Evolutionary conservation across 345 rosid genomes (phyloP), one percentile per base, ranked within the genome.

Genomic region (Abelmoschus esculentus): DNA sequence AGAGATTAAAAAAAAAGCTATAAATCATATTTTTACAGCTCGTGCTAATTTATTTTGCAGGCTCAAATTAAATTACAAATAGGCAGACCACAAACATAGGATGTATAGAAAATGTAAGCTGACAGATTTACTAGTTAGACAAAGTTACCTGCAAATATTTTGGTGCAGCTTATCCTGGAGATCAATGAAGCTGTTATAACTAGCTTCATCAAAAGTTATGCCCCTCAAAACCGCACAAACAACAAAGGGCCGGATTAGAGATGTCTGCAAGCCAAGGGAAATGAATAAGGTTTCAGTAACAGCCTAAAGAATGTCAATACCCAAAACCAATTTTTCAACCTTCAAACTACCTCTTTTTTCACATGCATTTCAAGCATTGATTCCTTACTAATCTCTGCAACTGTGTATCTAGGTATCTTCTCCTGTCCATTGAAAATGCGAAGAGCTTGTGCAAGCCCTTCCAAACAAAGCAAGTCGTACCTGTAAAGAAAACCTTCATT

Each of bases 101-200:
- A 40, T 47, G 6, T 28, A 46, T 13, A 13, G 38, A 46, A 44
- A 47, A 47, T 15, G 11, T 34, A 15, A 40, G 44, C 44, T 28
- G 11, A 14, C 17, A 52, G 3, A 64, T 73, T 18, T 32, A 47
- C 55, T 52, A 69, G 61, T 47, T 66, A 61, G 38, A 31, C 34
- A 31, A 72, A 44, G 73, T 62, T 87, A 90, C 99, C 98, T 80
- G 82, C 97, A 95, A 19, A 95, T 91, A 73, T 92, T 95, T 69
- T 91, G 93, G 82, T 91, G 98, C 60, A 95, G 88, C 86, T 90
- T 95, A 58, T 95, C 99, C 81, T 95, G 99, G 64, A 95, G 93
- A 79, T 92, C 97, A 56, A 91, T 91, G 74, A 95, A 95, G 83
- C 99, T 95, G 75, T 92, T 90, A 76, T 91, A 90, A 17, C 87